phyloP scores from a whole-genome alignment of 176 grass and related monocot species.

The Aegilops umbellulata region DNA sequence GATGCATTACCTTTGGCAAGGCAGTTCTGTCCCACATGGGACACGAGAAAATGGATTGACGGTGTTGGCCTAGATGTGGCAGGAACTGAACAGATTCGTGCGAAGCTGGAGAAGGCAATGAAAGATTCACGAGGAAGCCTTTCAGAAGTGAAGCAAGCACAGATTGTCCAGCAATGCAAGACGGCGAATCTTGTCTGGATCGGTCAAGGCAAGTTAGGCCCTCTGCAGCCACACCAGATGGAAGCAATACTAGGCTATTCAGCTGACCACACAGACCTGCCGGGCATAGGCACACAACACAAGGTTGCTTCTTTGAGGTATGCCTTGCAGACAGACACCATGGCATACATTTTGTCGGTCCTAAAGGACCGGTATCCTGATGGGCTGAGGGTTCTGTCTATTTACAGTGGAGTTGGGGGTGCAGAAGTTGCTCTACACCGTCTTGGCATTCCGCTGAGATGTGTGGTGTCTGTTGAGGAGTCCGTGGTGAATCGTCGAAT shows the following conservation, averaged over 20 bases:
- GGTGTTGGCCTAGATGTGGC: slow-evolving; percentile 31
- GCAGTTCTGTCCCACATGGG: slow-evolving; percentile 73
- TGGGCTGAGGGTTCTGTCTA: slow-evolving; percentile 63
- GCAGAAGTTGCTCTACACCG: slow-evolving; percentile 54
- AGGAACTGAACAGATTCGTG: slow-evolving; percentile 31
- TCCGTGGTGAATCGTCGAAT: slow-evolving; percentile 58
- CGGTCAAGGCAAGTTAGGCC: slow-evolving; percentile 43
- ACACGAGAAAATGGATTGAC: slow-evolving; percentile 55
- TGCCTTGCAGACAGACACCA: slow-evolving; percentile 62
- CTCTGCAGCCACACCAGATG: slow-evolving; percentile 55
- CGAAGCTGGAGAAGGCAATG: slow-evolving; percentile 44
- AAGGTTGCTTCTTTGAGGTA: slow-evolving; percentile 46
- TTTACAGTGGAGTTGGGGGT: slow-evolving; percentile 68
- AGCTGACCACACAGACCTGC: slow-evolving; percentile 49
- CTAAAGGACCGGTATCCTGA: slow-evolving; percentile 58
- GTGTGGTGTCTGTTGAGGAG: slow-evolving; percentile 69
- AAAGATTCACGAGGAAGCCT: slow-evolving; percentile 49
- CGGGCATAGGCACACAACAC: slow-evolving; percentile 29
- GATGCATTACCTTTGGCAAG: slow-evolving; percentile 52
- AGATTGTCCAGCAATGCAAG: slow-evolving; percentile 62
- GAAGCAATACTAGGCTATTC: slow-evolving; percentile 69
- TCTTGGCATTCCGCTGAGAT: slow-evolving; percentile 60
- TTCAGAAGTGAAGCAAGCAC: slow-evolving; percentile 34
- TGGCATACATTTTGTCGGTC: slow-evolving; percentile 47
- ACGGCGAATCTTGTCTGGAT: slow-evolving; percentile 69